Base-by-base conservation (phyloP, 257 asterid species). In the Scutellaria minor region DNA sequence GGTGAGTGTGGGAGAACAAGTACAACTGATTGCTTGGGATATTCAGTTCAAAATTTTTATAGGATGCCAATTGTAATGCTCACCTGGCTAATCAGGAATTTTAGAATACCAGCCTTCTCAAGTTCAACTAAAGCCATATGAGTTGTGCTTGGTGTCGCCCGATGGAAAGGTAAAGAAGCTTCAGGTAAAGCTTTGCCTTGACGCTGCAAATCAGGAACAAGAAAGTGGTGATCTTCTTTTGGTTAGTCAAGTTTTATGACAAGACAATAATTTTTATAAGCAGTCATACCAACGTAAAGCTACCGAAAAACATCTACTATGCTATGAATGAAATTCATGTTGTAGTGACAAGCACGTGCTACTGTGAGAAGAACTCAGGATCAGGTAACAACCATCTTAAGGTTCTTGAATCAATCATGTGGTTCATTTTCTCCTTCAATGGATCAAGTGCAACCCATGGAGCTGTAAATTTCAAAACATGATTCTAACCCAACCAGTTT, bases 141-240 rank as follows among this genome's bases (percentile, higher is more conserved):
- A 44, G 98, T 94, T 79, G 81, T 55, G 82, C 96, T 88, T 75
- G 98, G 98, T 39, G 83, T 94, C 44, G 98, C 97, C 58, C 97
- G 91, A 82, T 94, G 96, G 82, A 94, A 94, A 61, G 98, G 96
- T 61, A 94, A 79, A 44, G 97, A 91, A 75, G 98, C 97, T 81
- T 94, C 89, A 46, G 98, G 98, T 61, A 94, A 74, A n/a, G 87
- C 87, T 87, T 91, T 91, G 48, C 98, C 98, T 85, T 91, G 90
- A 66, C 85, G 86, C 98, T 94, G 87, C 73, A 73, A 73, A 74
- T 76, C 72, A 74, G 56, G n/a, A 68, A 50, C 64, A 40, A 22
- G 6, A 56, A 27, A 5, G 22, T 11, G 54, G 11, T 20, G 18
- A 24, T 53, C 52, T 66, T 62, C 24, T 54, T 63, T 71, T 48